These are phyloP conservation scores for Fusarium irregulare DNA, from an alignment of 2,329 filamentous ascomycete genomes.

Conservation along the genomic window DNA sequence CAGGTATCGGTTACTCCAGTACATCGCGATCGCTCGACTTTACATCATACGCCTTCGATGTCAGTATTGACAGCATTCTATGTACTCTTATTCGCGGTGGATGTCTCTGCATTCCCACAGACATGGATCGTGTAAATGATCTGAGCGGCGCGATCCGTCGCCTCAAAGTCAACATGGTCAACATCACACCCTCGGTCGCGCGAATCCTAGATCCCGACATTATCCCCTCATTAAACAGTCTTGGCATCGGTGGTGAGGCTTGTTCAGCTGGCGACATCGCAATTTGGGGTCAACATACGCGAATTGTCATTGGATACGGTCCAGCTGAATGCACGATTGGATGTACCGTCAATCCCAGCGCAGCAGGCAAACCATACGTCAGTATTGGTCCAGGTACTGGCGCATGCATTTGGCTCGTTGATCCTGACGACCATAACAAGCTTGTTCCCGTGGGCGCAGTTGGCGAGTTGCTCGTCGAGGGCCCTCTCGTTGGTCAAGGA, in stretches of 20 bases:
- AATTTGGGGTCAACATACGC: conserved; percentile 59
- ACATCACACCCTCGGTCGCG: conserved; percentile 63
- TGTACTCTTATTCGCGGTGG: conserved; percentile 63
- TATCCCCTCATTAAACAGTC: conserved; percentile 58
- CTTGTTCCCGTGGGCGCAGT: conserved; percentile 61
- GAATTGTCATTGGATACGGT: conserved; percentile 64
- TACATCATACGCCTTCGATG: conserved; percentile 65
- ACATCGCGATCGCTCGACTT: conserved; percentile 60
- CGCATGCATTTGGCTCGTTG: conserved; percentile 63
- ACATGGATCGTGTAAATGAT: conserved; percentile 64
- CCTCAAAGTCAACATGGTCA: conserved; percentile 60
- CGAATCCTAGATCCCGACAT: conserved; percentile 59
- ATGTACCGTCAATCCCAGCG: conserved; percentile 59
- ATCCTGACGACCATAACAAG: conserved; percentile 59
- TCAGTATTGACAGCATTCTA: conserved; percentile 65
- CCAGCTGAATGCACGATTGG: conserved; percentile 67
- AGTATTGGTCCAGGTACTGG: conserved; percentile 61
- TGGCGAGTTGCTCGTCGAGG: conserved; percentile 66
- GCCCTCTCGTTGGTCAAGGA: conserved; percentile 70
- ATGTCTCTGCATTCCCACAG: conserved; percentile 65
- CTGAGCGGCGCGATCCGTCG: conserved; percentile 58
- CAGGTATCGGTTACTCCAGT: conserved; percentile 54
- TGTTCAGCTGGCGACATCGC: conserved; percentile 64
- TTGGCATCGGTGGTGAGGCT: conserved; percentile 63
- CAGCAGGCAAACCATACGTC: conserved; percentile 51